phyloP scores from a whole-genome alignment of 306 rosid genomes.

The Prunus davidiana region DNA sequence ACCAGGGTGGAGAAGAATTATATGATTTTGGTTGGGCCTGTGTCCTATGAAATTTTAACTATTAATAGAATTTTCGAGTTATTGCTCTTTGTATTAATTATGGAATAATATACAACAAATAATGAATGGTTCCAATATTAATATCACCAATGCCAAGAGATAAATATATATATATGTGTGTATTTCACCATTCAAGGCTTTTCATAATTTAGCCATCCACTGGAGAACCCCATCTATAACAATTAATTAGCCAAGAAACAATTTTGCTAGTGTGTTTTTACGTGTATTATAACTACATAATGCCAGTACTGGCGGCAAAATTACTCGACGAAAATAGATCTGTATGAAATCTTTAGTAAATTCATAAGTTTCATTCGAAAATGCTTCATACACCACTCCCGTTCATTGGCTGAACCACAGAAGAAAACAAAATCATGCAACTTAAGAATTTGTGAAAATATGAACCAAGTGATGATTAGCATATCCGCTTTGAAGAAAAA shows the following conservation, averaged over 20 bases:
- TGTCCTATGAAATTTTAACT: neutral
- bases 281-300: too few relatives aligned
- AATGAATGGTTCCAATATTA: too few relatives aligned
- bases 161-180: too few relatives aligned
- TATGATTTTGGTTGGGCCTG: neutral
- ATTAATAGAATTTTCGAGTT: neutral
- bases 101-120: too few relatives aligned
- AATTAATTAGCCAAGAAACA: too few relatives aligned
- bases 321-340: neutral
- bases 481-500: neutral
- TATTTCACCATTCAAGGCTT: too few relatives aligned
- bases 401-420: neutral
- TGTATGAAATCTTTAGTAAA: neutral
- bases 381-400: neutral
- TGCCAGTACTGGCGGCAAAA: neutral
- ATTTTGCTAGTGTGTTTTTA: too few relatives aligned
- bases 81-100: neutral
- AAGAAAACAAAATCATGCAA: neutral
- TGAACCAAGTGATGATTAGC: neutral
- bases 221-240: too few relatives aligned
- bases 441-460: neutral
- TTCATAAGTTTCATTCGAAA: neutral
- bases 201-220: too few relatives aligned
- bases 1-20: neutral
- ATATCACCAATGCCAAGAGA: too few relatives aligned